A percentile compares a stretch with the other conserved stretches of the same genome.
These are phyloP conservation scores for Colletotrichum cordylinicola DNA, from an alignment of 2,329 filamentous ascomycete species.

Conservation along the genomic window DNA sequence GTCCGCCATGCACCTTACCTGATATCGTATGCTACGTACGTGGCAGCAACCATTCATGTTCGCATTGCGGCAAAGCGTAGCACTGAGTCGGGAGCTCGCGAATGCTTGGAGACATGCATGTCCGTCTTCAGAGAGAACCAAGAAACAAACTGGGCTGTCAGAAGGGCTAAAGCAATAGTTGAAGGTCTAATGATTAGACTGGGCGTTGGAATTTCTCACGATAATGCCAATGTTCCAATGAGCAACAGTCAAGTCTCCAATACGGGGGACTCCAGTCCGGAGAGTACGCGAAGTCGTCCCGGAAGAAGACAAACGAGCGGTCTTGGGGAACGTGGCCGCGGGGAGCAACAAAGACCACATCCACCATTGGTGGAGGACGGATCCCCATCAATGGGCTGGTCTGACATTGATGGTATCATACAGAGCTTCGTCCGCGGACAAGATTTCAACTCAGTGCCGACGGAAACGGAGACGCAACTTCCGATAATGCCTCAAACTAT, in stretches of 20 bases:
- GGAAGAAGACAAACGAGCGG: neutral
- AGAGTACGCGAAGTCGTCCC: neutral
- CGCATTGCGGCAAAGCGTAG: slow-evolving; percentile 54
- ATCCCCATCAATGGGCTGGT: slow-evolving; percentile 26
- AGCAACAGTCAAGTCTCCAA: neutral
- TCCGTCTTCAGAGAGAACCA: slow-evolving; percentile 53
- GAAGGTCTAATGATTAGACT: slow-evolving; percentile 51
- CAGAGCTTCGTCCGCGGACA: slow-evolving; percentile 35
- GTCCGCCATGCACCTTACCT: slow-evolving; percentile 55
- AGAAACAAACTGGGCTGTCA: slow-evolving; percentile 55
- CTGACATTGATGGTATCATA: slow-evolving; percentile 42
- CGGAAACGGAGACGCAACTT: neutral
- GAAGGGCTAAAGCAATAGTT: slow-evolving; percentile 50
- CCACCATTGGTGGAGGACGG: neutral
- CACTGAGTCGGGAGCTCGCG: slow-evolving; percentile 42
- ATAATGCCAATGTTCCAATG: neutral
- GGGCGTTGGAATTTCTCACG: slow-evolving; percentile 30
- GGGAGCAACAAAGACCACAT: neutral
- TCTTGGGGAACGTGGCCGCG: neutral
- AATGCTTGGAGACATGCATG: slow-evolving; percentile 47
- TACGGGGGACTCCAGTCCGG: neutral
- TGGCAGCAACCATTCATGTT: slow-evolving; percentile 57
- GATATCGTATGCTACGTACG: slow-evolving; percentile 61
- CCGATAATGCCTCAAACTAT: neutral
- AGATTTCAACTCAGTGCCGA: slow-evolving; percentile 4